These are phyloP conservation scores for Colletotrichum orchidophilum DNA, from an alignment of 2,329 filamentous ascomycete species.

Conservation along the genomic window DNA sequence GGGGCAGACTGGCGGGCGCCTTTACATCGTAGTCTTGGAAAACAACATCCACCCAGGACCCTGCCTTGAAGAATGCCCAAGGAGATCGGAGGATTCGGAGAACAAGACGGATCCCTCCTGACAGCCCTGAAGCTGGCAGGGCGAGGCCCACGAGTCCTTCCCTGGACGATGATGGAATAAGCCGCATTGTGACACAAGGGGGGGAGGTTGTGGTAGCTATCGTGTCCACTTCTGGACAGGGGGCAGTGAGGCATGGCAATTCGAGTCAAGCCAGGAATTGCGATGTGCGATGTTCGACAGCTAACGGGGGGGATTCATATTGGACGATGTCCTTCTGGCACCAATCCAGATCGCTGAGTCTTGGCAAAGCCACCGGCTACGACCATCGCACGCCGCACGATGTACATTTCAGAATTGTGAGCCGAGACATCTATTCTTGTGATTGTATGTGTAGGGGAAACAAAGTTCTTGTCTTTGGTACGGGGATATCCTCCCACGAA, in stretches of 20 bases:
- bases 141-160: background rate
- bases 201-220: constrained; percentile 12
- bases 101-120: constrained; percentile 1
- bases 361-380: constrained; percentile 1
- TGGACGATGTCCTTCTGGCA: background rate
- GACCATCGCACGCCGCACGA: constrained; percentile 14
- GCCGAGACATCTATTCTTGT: constrained; percentile 16
- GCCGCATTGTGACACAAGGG: constrained; percentile 7
- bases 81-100: constrained; percentile 5
- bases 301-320: background rate
- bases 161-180: constrained; percentile 18
- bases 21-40: constrained; percentile 7
- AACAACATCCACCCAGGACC: background rate
- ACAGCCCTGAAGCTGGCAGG: background rate
- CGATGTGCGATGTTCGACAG: constrained; percentile 21
- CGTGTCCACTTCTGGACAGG: constrained; percentile 18
- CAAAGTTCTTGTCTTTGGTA: background rate
- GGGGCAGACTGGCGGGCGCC: background rate
- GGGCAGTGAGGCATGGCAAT: constrained; percentile 15
- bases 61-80: background rate
- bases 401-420: background rate
- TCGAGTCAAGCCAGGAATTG: constrained; percentile 8
- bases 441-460: background rate
- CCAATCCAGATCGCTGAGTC: background rate
- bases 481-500: background rate